Evolutionary conservation across 768 basidiomycete genomes (phyloP), one percentile per base, ranked within the genome.

Genomic region (Pleurotus salmoneostramineus): DNA sequence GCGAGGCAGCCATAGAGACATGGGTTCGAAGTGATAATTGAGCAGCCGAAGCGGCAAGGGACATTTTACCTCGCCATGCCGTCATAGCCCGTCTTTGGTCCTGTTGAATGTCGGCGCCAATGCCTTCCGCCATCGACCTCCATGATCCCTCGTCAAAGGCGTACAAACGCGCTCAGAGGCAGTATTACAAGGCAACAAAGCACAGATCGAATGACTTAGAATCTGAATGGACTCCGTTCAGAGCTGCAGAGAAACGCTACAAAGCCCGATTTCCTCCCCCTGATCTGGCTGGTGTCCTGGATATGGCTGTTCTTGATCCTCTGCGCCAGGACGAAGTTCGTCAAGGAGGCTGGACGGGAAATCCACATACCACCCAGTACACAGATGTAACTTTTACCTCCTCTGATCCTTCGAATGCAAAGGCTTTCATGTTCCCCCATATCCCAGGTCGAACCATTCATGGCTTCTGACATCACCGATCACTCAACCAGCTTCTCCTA

Each of bases 1-100:
- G 61, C 86, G 83, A 56, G 87, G 88, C 40, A 91, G 76, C 87
- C 88, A 89, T 83, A 91, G 47, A 71, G 88, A 89, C 89, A 91
- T 91, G 66, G 63, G 62, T 48, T 12, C 55, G 56, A 61, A 52
- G 57, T 45, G 42, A 47, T 50, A 48, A 40, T n/a, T 40, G 35
- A 56, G 43, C 60, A 57, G 48, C 57, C 59, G 21, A 27, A 27
- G 21, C 21, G 21, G 21, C 21, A 27, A 27, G 21, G 21, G 21
- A 27, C 21, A 27, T 27, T 27, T 27, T 27, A 27, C 21, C 21
- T 27, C 21, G 21, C 21, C 21, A 27, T 27, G 21, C 21, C 21
- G 21, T 27, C 21, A 27, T 27, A 27, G 21, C 21, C 21, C 21
- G 21, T 76, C 66, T 75, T 75, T 73, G 70, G 56, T 52, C 54